Percentiles rank a stretch among this genome's conserved stretches.
Evolutionary conservation across 306 rosid species (phyloP).

Genomic region (Lathyrus oleraceus): DNA sequence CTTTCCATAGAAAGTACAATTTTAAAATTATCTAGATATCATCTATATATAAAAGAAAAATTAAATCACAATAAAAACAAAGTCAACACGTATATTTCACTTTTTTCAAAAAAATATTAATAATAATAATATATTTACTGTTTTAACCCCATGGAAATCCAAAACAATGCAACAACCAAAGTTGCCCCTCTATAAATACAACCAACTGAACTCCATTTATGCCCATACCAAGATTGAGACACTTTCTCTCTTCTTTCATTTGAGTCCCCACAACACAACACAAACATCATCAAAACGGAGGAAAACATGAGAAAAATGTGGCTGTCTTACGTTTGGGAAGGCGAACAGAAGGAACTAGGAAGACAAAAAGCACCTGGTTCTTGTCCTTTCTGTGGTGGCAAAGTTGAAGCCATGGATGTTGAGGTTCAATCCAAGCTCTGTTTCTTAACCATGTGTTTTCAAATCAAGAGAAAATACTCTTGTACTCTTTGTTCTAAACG

Average conservation of each 20-base stretch:
- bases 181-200: not conserved
- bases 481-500: slow-evolving; percentile 77
- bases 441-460: slow-evolving; percentile 73
- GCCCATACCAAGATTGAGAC: not conserved
- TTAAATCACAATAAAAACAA: no score
- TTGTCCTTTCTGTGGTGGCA: slow-evolving; percentile 84
- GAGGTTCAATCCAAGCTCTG: slow-evolving; percentile 67
- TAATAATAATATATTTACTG: no score
- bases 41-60: no score
- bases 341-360: slow-evolving; percentile 68
- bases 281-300: slow-evolving; percentile 15
- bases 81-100: no score
- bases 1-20: no score
- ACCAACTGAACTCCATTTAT: not conserved
- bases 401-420: slow-evolving; percentile 75
- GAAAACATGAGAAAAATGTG: slow-evolving; percentile 60
- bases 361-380: slow-evolving; percentile 80
- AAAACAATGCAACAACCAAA: no score
- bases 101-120: no score
- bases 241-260: not conserved
- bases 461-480: slow-evolving; percentile 75
- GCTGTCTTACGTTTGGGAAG: slow-evolving; percentile 62
- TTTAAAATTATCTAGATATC: no score
- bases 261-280: not conserved
- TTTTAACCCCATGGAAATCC: no score